Evolutionary conservation across 1,284 basidiomycete species (phyloP).

Genomic region (Trichosporon faecale): DNA sequence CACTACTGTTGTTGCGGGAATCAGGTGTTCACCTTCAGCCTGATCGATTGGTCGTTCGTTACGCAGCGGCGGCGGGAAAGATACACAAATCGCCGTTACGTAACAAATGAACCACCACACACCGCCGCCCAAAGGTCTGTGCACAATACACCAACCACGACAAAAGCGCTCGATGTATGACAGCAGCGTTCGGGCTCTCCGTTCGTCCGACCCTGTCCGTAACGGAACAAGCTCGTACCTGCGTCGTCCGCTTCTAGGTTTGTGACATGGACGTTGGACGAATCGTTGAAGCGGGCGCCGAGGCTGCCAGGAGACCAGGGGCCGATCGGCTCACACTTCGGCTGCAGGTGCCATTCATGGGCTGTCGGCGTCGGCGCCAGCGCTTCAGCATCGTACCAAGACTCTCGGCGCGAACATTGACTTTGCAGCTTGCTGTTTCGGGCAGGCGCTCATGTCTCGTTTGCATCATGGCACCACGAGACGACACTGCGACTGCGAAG

Average conservation of each 20-base stretch:
- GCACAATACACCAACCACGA: neutral
- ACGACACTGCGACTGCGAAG: neutral
- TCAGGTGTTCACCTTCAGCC: neutral
- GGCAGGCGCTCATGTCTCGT: neutral
- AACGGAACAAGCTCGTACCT: neutral
- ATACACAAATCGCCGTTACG: slow-evolving; percentile 4
- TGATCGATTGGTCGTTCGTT: neutral
- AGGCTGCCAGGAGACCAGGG: neutral
- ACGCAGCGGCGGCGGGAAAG: neutral
- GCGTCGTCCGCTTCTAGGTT: neutral
- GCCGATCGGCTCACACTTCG: neutral
- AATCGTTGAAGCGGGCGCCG: neutral
- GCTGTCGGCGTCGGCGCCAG: neutral
- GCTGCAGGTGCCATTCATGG: neutral
- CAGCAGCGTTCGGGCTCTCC: neutral
- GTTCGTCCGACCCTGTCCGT: neutral
- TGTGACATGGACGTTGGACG: neutral
- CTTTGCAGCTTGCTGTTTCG: neutral
- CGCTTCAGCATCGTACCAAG: neutral
- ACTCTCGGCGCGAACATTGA: neutral
- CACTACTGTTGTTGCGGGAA: neutral
- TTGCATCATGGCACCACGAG: neutral
- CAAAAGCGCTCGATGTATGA: neutral
- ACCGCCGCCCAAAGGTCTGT: neutral
- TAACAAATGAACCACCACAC: neutral